A percentile compares a stretch with the other conserved stretches of the same genome.
Conservation (phyloP, 345 rosid genomes). For the Lumnitzera littorea region DNA sequence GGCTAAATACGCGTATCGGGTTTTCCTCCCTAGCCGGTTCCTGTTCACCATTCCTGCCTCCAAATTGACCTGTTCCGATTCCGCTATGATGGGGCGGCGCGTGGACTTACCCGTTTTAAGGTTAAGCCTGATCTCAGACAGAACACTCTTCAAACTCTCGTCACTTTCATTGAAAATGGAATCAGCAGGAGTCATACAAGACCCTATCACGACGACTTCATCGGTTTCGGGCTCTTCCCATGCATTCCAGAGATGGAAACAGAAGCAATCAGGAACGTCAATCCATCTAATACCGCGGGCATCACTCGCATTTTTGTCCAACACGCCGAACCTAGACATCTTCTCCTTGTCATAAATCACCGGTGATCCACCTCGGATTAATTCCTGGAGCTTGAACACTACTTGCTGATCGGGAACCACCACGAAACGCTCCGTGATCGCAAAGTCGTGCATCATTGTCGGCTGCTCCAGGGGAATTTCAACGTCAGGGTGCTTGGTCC, state of each 20-base stretch:
- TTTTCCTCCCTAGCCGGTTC: constrained; percentile 62
- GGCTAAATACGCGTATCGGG: constrained; percentile 72
- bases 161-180: constrained; percentile 92
- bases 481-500: constrained; percentile 67
- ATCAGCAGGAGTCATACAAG: constrained; percentile 98
- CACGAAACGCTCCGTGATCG: constrained; percentile 72
- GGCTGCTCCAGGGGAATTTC: constrained; percentile 63
- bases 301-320: constrained; percentile 42
- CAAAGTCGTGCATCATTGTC: constrained; percentile 96
- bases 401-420: constrained; percentile 94
- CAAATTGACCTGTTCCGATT: constrained; percentile 57
- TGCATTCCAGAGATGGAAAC: constrained; percentile 94
- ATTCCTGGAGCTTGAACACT: constrained; percentile 75
- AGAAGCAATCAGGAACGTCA: constrained; percentile 73
- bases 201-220: constrained; percentile 86
- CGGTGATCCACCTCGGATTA: constrained; percentile 86
- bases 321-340: constrained; percentile 66
- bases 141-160: constrained; percentile 62
- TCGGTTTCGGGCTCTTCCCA: constrained; percentile 86
- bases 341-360: constrained; percentile 75
- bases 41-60: constrained; percentile 99
- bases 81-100: constrained; percentile 51
- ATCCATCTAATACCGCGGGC: constrained; percentile 66
- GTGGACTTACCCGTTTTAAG: constrained; percentile 73
- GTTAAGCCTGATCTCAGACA: constrained; percentile 82